Evolutionary conservation across 2,329 filamentous ascomycete species (phyloP), one percentile per base, ranked within the genome.

Genomic region (Neopestalotiopsis sp.): DNA sequence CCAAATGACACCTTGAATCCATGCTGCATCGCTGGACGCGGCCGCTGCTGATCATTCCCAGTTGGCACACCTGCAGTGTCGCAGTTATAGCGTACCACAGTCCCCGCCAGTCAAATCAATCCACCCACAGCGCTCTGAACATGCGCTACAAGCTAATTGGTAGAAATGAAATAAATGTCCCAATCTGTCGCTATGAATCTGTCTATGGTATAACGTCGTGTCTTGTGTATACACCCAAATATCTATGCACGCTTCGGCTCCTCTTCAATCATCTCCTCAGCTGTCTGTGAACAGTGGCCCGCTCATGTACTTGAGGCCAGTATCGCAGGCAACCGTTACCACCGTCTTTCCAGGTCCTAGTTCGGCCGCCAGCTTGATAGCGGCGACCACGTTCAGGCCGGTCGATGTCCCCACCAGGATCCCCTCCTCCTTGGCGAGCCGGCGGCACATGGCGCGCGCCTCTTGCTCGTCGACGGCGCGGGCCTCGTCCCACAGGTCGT

Each of bases 261-360:
- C 9, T 53, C n/a, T 53, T n/a, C n/a, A 17, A 53, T 17, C 2
- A n/a, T 3, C 20, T 3, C n/a, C 10, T 53, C 1, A 53, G 20
- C 45, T 53, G 57, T 64, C 20, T 9, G 38, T 20, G n/a, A 64
- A 64, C 28, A 64, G 13, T 14, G 61, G 38, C 38, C 38, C 38
- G 28, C 38, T 64, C 61, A 64, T 64, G 42, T 64, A 64, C 40
- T 64, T 64, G 34, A 64, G 34, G 13, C 61, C 61, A 10, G 38
- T 64, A 24, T 64, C 61, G 20, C 61, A 64, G n/a, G 61, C 61
- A 17, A 64, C 61, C 1, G 61, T 64, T 4, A 49, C 61, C 10
- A 64, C 61, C n/a, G 61, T 64, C 28, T 64, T 64, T 34, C 61
- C 61, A 6, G 40, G 17, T 20, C 61, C 61, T 17, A 64, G 40